Evolutionary conservation across 139 green algal species (phyloP).

Genomic region (Diplosphaera chodatii): DNA sequence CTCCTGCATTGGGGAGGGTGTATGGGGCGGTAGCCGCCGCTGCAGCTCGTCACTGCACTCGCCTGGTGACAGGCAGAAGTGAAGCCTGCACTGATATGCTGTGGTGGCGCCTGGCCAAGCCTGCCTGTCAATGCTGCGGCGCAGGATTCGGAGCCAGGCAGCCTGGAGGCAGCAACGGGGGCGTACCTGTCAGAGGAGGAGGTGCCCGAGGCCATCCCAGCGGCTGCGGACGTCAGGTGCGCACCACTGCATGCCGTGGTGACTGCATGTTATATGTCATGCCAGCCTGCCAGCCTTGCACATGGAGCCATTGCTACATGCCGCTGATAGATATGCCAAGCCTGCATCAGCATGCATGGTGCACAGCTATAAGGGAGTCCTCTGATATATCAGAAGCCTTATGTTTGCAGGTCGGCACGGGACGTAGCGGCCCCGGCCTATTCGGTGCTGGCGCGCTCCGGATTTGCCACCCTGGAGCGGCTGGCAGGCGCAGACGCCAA

Average conservation of each 20-base stretch:
- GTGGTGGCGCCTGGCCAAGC: too few relatives aligned
- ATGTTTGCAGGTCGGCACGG: neutral
- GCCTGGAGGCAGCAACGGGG: neutral
- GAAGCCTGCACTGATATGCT: too few relatives aligned
- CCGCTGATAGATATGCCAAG: too few relatives aligned
- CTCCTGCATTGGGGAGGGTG: too few relatives aligned
- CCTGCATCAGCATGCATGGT: too few relatives aligned
- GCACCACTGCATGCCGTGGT: neutral
- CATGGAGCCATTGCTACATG: too few relatives aligned
- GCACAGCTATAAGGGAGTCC: too few relatives aligned
- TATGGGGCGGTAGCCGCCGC: too few relatives aligned
- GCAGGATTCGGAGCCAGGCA: neutral
- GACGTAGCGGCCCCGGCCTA: constrained; percentile 29
- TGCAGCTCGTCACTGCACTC: too few relatives aligned
- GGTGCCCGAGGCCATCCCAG: neutral
- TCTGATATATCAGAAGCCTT: neutral
- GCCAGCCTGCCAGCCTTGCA: too few relatives aligned
- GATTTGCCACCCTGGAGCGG: constrained; percentile 28
- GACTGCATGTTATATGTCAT: too few relatives aligned
- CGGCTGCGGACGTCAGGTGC: neutral
- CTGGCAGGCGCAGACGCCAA: constrained; percentile 30
- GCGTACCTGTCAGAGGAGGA: neutral
- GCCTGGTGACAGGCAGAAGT: too few relatives aligned
- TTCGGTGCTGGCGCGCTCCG: constrained; percentile 16
- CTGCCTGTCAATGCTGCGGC: neutral